Percentiles rank a stretch among this genome's conserved stretches.
phyloP scores from a whole-genome alignment of 2,329 filamentous ascomycete genomes.

The Aurifilum marmelostoma region DNA sequence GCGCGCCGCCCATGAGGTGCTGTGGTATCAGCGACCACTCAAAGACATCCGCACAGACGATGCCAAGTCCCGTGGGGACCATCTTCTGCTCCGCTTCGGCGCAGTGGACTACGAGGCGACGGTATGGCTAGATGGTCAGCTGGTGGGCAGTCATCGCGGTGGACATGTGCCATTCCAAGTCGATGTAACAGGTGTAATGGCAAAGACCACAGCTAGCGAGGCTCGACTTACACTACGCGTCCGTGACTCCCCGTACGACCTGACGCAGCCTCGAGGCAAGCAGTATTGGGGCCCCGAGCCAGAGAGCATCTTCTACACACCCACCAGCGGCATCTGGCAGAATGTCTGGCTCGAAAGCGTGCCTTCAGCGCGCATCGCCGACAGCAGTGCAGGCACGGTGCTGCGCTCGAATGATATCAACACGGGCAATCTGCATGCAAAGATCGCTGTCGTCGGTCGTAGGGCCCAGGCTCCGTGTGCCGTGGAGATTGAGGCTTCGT shows the following conservation, averaged over 20 bases:
- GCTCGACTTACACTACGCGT: conserved; percentile 58
- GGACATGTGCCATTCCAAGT: conserved; percentile 63
- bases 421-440: conserved; percentile 53
- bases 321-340: conserved; percentile 62
- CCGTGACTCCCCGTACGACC: conserved; percentile 65
- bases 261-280: conserved; percentile 68
- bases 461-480: conserved; percentile 49
- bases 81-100: conserved; percentile 58
- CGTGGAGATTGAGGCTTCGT: conserved; percentile 57
- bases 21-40: conserved; percentile 66
- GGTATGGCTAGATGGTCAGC: conserved; percentile 58
- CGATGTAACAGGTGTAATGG: conserved; percentile 58
- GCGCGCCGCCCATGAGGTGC: conserved; percentile 64
- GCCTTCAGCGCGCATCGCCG: conserved; percentile 54
- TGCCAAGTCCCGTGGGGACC: conserved; percentile 46
- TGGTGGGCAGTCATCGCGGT: conserved; percentile 58
- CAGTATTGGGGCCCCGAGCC: conserved; percentile 67
- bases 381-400: conserved; percentile 62
- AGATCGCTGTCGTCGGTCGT: conserved; percentile 53
- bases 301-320: conserved; percentile 63
- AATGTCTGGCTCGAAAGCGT: conserved; percentile 61
- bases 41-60: conserved; percentile 50
- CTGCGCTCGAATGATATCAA: conserved; percentile 58
- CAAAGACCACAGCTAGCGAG: conserved; percentile 33
- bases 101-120: conserved; percentile 65